Evolutionary conservation across 2,329 filamentous ascomycete genomes (phyloP), one percentile per base, ranked within the genome.

Genomic region (Fonsecaea pedrosoi): DNA sequence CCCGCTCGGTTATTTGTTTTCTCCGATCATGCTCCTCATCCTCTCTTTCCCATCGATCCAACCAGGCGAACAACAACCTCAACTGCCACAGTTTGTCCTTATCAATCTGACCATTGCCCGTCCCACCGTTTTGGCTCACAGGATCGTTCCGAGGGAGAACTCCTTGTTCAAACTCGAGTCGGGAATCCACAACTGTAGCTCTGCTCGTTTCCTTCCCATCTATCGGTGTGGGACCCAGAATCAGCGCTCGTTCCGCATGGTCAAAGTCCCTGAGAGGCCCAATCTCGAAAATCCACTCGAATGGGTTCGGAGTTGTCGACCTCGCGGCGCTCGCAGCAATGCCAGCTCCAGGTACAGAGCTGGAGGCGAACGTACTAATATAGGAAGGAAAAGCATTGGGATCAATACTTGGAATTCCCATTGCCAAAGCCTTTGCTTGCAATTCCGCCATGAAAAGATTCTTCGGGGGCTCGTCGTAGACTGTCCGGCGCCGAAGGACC

Each of bases 251-350:
- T 73, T 96, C 92, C 0, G 89, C 87, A 60, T 90, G 76, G 81
- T 91, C 76, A 82, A 86, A 69, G 71, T 79, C 74, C 73, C 76
- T 66, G 81, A 90, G 74, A 65, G 84, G 70, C 0, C 85, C 82
- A 0, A 92, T 83, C 1, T 82, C 79, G 75, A 96, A 92, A 1
- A 97, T 75, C 90, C 92, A 94, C 68, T 90, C 87, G 74, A 94
- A 86, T 0, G 91, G 77, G 45, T 81, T 78, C n/a, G 37, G 45
- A 1, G 21, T 25, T 4, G 25, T 25, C 25, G 73, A 37, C 35
- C 10, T 37, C 18, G 48, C 45, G 25, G 25, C 12, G 45, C 18
- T 50, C 18, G 45, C 12, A 3, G 21, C 10, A 6, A 18, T 3
- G 18, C 18, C 18, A 50, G 21, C 34, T 15, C 25, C 37, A 13